These are phyloP conservation scores for Phycomyces blakesleeanus DNA, from an alignment of 192 early-diverging fungal genomes.

Conservation along the genomic window DNA sequence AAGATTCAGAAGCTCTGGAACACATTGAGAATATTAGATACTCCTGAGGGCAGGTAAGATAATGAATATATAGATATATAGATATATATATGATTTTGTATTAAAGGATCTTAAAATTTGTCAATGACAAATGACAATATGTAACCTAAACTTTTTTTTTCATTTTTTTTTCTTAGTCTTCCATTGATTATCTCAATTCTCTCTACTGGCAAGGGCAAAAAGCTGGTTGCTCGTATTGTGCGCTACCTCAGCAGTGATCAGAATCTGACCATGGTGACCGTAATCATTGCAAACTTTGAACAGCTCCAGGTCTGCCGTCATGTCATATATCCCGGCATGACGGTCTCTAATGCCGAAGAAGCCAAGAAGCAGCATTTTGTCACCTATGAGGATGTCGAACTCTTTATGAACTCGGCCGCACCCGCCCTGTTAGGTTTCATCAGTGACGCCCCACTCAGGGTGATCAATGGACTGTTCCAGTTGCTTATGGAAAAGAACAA, in stretches of 20 bases:
- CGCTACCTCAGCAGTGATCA: constrained; percentile 77
- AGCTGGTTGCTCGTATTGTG: constrained; percentile 79
- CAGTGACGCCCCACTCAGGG: constrained; percentile 76
- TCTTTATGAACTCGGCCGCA: constrained; percentile 87
- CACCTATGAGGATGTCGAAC: constrained; percentile 67
- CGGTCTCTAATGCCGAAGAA: constrained; percentile 19
- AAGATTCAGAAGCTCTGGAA: constrained; percentile 57
- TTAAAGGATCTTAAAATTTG: too few species aligned
- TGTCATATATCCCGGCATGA: constrained; percentile 42
- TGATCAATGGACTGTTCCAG: constrained; percentile 75
- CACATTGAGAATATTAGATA: constrained; percentile 33
- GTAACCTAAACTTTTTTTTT: too few species aligned
- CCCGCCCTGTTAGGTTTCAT: constrained; percentile 80
- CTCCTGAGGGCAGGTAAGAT: background rate
- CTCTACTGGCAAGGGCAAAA: constrained; percentile 85
- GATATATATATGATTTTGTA: too few species aligned
- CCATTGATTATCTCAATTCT: constrained; percentile 69
- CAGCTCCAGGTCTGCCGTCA: constrained; percentile 63
- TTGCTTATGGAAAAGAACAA: constrained; percentile 90
- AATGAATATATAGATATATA: too few species aligned
- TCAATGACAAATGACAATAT: too few species aligned
- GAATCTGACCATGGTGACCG: constrained; percentile 70
- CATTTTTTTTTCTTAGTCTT: constrained; percentile 2
- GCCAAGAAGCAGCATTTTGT: constrained; percentile 25
- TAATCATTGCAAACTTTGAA: constrained; percentile 73